Evolutionary conservation across 2,329 filamentous ascomycete genomes (phyloP), one percentile per base, ranked within the genome.

Genomic region (Rhinocladiella similis): DNA sequence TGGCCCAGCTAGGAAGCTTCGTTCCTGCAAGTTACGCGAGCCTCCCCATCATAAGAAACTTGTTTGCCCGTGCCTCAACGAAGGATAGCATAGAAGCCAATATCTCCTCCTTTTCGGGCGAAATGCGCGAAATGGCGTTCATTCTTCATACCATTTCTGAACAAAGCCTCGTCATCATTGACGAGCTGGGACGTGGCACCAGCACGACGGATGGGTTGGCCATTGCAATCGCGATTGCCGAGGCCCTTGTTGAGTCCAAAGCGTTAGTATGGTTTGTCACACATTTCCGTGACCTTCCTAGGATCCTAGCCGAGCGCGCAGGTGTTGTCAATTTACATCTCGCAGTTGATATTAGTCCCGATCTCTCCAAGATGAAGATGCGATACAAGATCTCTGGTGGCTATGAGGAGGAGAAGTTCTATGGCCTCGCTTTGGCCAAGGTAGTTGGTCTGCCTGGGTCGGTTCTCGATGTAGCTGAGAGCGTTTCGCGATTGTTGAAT

Each of bases 71-170:
- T 2, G 81, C 96, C 7, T 93, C 91, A 0, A 88, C 90, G 39
- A 89, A 96, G 54, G 92, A 97, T 70, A 90, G 83, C 60, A 88
- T 96, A 19, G 90, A 96, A 73, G 87, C 88, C 14, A 97, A 96
- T 61, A 83, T 96, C 20, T 97, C 93, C 0, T 96, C 91, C 0
- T 99, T 97, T 69, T 90, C 92, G 0, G 82, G 91, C 0, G 94
- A 99, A 72, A 97, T 99, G 94, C 83, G 90, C 41, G 94, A 97
- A 67, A 95, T 93, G 75, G 91, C 92, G 0, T 96, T 95, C 69
- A 97, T 99, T 53, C 75, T 97, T 1, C 83, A 85, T 50, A 96
- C 96, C 67, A 83, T 97, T 54, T 87, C 91, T 62, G 78, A 80
- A 5, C 82, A 84, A 47, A 93, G 89, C 64, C 79, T 96, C 65